Evolutionary conservation across 441 rosid species (phyloP), one percentile per base, ranked within the genome.

Genomic region (Melastoma candidum): DNA sequence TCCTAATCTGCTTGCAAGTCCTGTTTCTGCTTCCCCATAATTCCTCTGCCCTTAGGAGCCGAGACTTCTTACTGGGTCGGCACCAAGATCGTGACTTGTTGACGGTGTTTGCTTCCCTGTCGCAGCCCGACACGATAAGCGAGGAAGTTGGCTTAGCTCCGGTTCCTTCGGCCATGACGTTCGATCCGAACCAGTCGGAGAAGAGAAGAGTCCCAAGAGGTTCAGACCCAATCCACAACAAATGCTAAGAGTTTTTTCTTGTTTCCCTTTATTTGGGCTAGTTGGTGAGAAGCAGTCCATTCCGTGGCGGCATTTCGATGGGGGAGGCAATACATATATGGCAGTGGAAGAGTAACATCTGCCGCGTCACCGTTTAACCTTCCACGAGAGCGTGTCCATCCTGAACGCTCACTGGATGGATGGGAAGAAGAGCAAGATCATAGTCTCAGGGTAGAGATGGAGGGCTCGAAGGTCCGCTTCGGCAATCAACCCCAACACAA

Each of bases 171-270:
- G 41, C 7, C 8, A 39, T 64, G 49, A 68, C 60, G 64, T 68
- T 77, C 54, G 95, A 84, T 63, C 90, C 81, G 3, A 69, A 64
- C 66, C 90, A 76, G 58, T 85, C 90, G 3, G 63, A 76, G 50
- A 90, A 83, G 63, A 79, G 96, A 74, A 68, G 68, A 54, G 76
- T 87, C 70, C 65, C 74, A 22, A 75, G 67, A 74, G 95, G 97
- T 61, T 87, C 95, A 0, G 84, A 90, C 64, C 95, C 96, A 32
- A 90, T 87, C 51, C 97, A 90, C 80, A 81, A 90, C 82, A 82
- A 70, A 70, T 74, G 86, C 65, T 81, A 66, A 79, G 48, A 56
- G 44, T 52, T 50, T 61, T 53, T 65, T 57, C 46, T 49, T 39
- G 48, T 46, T 47, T 57, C 13, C 3, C 13, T 47, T 58, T 13